Evolutionary conservation across 2,329 filamentous ascomycete genomes (phyloP).

Genomic region (Blumeria hordei): DNA sequence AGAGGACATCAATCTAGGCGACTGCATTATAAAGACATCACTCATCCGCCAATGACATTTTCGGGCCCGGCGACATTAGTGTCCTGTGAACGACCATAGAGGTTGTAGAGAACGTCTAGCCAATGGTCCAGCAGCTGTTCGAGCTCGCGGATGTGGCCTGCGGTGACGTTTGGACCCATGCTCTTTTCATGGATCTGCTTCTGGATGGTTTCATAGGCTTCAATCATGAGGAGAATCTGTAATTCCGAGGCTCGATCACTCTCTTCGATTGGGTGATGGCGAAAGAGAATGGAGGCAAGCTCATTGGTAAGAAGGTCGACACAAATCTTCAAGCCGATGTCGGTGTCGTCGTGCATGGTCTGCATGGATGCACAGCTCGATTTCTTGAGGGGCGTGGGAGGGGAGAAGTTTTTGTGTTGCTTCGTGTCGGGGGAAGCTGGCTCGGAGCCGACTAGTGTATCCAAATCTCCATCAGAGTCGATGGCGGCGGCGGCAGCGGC

Average conservation of each 20-base stretch:
- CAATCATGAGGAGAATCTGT: conserved; percentile 14
- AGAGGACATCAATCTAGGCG: too few relatives aligned
- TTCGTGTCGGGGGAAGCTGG: conserved; percentile 4
- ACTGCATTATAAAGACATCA: too few relatives aligned
- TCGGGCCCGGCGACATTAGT: too few relatives aligned
- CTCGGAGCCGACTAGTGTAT: conserved; percentile 8
- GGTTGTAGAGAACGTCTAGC: conserved; percentile 11
- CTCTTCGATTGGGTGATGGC: conserved; percentile 4
- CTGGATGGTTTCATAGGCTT: conserved; percentile 12
- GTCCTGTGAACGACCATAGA: conserved; percentile 9
- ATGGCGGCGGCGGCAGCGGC: background rate
- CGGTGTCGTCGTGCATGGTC: conserved; percentile 2
- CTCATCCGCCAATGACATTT: too few relatives aligned
- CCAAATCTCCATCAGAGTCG: conserved; percentile 6
- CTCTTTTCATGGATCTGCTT: conserved; percentile 7
- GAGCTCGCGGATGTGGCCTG: conserved; percentile 5
- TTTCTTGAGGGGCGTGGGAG: background rate
- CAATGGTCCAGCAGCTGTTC: conserved; percentile 11
- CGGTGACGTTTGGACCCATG: conserved; percentile 3
- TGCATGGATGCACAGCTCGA: background rate
- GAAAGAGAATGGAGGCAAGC: conserved; percentile 8
- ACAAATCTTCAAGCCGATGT: conserved; percentile 12
- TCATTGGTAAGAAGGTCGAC: conserved; percentile 11
- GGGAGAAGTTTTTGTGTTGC: background rate
- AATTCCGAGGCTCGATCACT: conserved; percentile 9